phyloP scores from a whole-genome alignment of 345 rosid genomes.

The Brassica incana region DNA sequence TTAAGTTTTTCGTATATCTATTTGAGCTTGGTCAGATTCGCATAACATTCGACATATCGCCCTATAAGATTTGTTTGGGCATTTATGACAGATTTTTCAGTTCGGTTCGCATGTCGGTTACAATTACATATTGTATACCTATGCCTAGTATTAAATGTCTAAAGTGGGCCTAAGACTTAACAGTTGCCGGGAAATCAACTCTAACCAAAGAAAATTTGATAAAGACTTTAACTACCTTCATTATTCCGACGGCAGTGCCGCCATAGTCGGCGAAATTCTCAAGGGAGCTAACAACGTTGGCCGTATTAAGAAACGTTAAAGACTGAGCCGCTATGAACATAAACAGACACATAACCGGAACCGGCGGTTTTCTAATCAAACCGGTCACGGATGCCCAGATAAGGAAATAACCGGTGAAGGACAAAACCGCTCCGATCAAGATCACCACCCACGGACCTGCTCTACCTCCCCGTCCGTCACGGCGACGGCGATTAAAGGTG shows the following conservation, averaged over 20 bases:
- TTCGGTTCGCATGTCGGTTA: too few species aligned
- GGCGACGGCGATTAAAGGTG: constrained; percentile 3
- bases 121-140: too few species aligned
- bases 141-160: too few species aligned
- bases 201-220: background rate
- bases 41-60: too few species aligned
- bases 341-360: constrained; percentile 51
- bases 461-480: constrained; percentile 1
- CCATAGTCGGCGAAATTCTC: constrained; percentile 46
- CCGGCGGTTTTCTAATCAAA: constrained; percentile 46
- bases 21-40: too few species aligned
- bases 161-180: too few species aligned
- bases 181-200: background rate
- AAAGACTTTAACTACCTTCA: constrained; percentile 40
- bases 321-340: constrained; percentile 46
- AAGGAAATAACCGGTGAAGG: constrained; percentile 61
- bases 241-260: constrained; percentile 53
- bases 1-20: too few species aligned
- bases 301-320: constrained; percentile 51
- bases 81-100: too few species aligned
- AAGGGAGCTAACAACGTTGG: constrained; percentile 48
- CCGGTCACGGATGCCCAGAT: constrained; percentile 70
- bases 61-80: too few species aligned
- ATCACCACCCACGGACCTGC: constrained; percentile 70
- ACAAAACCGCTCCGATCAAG: constrained; percentile 51